Percentiles rank a stretch among this genome's conserved stretches.
Conservation (phyloP, 1,284 basidiomycete genomes). For the Ganoderma boninense region DNA sequence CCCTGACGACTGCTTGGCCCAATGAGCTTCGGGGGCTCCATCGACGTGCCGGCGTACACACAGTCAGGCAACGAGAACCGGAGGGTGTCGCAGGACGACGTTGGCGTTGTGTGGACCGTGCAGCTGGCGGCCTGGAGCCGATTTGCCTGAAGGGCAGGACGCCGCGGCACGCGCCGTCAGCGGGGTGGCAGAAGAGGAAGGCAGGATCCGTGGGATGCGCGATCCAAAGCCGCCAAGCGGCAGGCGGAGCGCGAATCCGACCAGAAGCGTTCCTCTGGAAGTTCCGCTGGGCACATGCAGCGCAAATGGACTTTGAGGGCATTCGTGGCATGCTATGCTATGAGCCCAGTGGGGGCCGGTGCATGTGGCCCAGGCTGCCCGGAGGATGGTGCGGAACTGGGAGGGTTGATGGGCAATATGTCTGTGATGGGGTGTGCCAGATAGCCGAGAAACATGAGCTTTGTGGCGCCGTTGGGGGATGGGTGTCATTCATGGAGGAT, state of each 20-base stretch:
- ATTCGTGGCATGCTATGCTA: background rate
- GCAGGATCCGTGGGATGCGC: constrained; percentile 3
- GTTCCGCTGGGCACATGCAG: constrained; percentile 11
- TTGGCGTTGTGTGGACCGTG: background rate
- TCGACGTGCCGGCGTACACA: background rate
- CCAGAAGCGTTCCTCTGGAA: constrained; percentile 24
- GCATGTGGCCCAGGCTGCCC: background rate
- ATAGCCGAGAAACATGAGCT: background rate
- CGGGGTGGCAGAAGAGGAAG: constrained; percentile 7
- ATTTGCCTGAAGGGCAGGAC: constrained; percentile 15
- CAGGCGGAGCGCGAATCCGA: background rate
- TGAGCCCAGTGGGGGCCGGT: background rate
- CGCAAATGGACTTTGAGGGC: constrained; percentile 18
- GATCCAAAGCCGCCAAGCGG: background rate
- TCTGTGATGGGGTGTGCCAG: background rate
- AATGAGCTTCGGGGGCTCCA: background rate
- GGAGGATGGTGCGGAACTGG: background rate
- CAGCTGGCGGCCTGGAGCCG: constrained; percentile 12
- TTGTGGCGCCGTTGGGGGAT: background rate
- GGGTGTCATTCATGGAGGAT: background rate
- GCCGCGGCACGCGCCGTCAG: constrained; percentile 2
- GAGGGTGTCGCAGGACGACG: background rate
- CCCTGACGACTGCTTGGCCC: background rate
- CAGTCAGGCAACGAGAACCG: constrained; percentile 1
- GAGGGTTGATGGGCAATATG: background rate